A percentile compares a stretch with the other conserved stretches of the same genome.
Evolutionary conservation across 129 eudicot species (phyloP).

Genomic region (Arctium lappa): DNA sequence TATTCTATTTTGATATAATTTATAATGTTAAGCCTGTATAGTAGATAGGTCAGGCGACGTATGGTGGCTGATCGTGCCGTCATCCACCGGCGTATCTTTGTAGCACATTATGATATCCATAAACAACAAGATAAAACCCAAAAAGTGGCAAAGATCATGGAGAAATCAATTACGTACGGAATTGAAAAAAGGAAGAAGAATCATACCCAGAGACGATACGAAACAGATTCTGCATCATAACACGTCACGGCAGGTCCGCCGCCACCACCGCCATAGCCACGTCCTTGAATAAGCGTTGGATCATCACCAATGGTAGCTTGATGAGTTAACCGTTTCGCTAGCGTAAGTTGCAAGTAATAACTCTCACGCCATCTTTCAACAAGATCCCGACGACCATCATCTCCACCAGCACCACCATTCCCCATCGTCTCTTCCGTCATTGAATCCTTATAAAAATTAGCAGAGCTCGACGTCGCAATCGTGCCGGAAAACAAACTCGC

Average conservation of each 20-base stretch:
- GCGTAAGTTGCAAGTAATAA: slow-evolving; percentile 65
- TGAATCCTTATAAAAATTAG: slow-evolving; percentile 39
- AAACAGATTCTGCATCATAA: slow-evolving; percentile 67
- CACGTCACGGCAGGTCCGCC: slow-evolving; percentile 26
- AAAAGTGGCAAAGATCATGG: not conserved
- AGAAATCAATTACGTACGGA: not conserved
- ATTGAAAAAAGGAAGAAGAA: not conserved
- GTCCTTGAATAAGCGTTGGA: slow-evolving; percentile 41
- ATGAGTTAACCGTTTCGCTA: slow-evolving; percentile 62
- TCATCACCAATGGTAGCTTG: slow-evolving; percentile 60
- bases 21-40: not conserved
- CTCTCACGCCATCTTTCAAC: slow-evolving; percentile 56
- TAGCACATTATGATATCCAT: not conserved
- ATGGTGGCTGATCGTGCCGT: not conserved
- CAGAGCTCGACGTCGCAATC: slow-evolving; percentile 46
- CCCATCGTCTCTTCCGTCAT: slow-evolving; percentile 21
- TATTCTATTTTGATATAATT: not conserved
- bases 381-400: slow-evolving; percentile 22
- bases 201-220: slow-evolving; percentile 87
- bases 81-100: not conserved
- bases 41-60: not conserved
- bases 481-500: slow-evolving; percentile 81
- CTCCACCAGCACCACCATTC: slow-evolving; percentile 4
- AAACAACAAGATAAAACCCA: not conserved
- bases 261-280: slow-evolving; percentile 20